A percentile compares a stretch with the other conserved stretches of the same genome.
Evolutionary conservation across 1,284 basidiomycete genomes (phyloP).

Genomic region (Golubevia sp.): DNA sequence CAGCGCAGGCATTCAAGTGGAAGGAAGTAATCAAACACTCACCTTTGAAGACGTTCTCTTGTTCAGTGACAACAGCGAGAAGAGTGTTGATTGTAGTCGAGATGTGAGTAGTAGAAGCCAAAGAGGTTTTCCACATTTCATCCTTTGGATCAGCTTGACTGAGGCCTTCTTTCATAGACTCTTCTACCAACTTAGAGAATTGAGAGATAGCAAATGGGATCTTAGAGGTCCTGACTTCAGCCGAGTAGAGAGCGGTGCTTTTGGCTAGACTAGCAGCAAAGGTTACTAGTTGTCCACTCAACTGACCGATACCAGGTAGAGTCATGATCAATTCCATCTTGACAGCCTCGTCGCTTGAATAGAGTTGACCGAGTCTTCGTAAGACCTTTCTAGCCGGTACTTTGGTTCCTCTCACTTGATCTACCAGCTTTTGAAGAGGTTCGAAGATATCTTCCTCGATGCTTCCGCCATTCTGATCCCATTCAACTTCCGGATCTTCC

Average conservation of each 20-base stretch:
- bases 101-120: constrained; percentile 19
- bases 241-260: constrained; percentile 22
- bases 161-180: constrained; percentile 33
- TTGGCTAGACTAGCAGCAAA: constrained; percentile 33
- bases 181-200: constrained; percentile 20
- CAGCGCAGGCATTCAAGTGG: not conserved
- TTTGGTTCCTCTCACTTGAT: constrained; percentile 37
- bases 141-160: constrained; percentile 18
- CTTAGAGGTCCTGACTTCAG: constrained; percentile 30
- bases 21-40: not conserved
- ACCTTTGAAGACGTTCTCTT: constrained; percentile 42
- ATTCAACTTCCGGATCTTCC: constrained; percentile 31
- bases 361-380: constrained; percentile 40
- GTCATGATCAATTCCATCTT: constrained; percentile 34
- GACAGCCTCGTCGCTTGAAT: constrained; percentile 45
- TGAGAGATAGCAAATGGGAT: constrained; percentile 22
- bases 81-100: constrained; percentile 31
- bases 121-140: constrained; percentile 26
- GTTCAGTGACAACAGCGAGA: constrained; percentile 35
- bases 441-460: constrained; percentile 36
- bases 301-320: constrained; percentile 39
- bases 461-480: constrained; percentile 27
- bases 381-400: constrained; percentile 49
- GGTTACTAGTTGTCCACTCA: constrained; percentile 39
- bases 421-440: constrained; percentile 39